Evolutionary conservation across 2,329 filamentous ascomycete species (phyloP).

Genomic region (Grosmannia huntii): DNA sequence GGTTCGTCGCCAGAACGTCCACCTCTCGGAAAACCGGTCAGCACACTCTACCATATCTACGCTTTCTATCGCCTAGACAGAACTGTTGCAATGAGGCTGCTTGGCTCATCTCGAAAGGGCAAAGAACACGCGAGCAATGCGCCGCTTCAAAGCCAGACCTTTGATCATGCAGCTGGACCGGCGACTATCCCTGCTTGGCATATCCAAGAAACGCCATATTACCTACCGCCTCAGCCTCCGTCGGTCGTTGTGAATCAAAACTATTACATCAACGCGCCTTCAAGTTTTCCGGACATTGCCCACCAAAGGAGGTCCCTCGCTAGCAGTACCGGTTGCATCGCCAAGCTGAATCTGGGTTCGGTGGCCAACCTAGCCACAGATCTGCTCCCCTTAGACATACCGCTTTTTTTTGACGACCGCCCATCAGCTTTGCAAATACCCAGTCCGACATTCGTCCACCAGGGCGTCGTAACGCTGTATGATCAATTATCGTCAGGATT

Average conservation of each 20-base stretch:
- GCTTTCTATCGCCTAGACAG: background rate
- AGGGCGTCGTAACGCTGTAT: slow-evolving; percentile 34
- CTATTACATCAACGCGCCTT: slow-evolving; percentile 26
- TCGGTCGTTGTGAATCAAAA: slow-evolving; percentile 37
- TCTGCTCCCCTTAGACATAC: slow-evolving; percentile 23
- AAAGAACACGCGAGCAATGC: background rate
- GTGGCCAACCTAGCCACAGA: slow-evolving; percentile 30
- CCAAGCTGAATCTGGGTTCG: slow-evolving; percentile 26
- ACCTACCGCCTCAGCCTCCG: slow-evolving; percentile 17
- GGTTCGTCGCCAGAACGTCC: background rate
- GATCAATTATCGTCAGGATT: slow-evolving; percentile 51
- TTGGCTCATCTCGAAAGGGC: slow-evolving; percentile 3
- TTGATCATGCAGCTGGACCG: background rate
- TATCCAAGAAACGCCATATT: background rate
- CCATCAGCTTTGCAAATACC: slow-evolving; percentile 29
- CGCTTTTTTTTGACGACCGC: slow-evolving; percentile 29
- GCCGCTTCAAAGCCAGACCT: background rate
- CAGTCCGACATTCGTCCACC: slow-evolving; percentile 29
- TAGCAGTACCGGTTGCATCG: slow-evolving; percentile 7
- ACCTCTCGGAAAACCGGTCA: background rate
- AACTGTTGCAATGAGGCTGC: slow-evolving; percentile 3
- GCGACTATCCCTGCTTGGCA: background rate
- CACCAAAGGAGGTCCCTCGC: background rate
- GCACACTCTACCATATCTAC: background rate
- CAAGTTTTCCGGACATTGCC: slow-evolving; percentile 12